These are phyloP conservation scores for Phialemonium atrogriseum DNA, from an alignment of 2,329 filamentous ascomycete genomes.

Conservation along the genomic window DNA sequence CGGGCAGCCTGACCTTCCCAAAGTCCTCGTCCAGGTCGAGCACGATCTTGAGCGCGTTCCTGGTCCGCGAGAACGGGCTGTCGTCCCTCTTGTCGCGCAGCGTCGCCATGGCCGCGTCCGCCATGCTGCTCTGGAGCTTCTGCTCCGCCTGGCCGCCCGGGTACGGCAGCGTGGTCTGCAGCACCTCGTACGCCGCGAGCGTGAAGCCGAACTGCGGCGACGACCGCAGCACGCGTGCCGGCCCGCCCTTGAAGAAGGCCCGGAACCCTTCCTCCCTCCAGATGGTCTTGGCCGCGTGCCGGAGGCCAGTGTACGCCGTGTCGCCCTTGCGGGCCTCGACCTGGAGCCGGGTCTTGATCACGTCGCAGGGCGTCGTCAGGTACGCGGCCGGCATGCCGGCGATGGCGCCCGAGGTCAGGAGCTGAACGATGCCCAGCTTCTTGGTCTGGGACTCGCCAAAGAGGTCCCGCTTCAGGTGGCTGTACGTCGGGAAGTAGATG, in stretches of 20 bases:
- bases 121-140: conserved; percentile 47
- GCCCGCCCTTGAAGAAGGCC: conserved; percentile 98
- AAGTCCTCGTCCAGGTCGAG: conserved; percentile 92
- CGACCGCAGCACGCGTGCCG: conserved; percentile 87
- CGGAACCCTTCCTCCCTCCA: conserved; percentile 86
- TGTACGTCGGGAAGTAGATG: conserved; percentile 98
- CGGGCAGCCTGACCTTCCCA: conserved; percentile 60
- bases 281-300: conserved; percentile 78
- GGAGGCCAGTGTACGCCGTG: conserved; percentile 74
- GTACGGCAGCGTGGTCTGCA: conserved; percentile 74
- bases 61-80: conserved; percentile 52
- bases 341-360: conserved; percentile 97
- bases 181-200: conserved; percentile 85
- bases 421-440: conserved; percentile 82
- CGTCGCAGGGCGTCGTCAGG: conserved; percentile 93
- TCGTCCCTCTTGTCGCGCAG: conserved; percentile 51
- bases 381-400: conserved; percentile 89
- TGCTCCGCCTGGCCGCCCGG: conserved; percentile 53
- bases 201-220: conserved; percentile 98
- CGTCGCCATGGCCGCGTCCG: conserved; percentile 56
- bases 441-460: conserved; percentile 86
- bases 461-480: conserved; percentile 84
- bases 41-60: conserved; percentile 92
- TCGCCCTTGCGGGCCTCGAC: conserved; percentile 97
- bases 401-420: conserved; percentile 90